A percentile compares a stretch with the other conserved stretches of the same genome.
These are phyloP conservation scores for Aspergillus tamarii DNA, from an alignment of 2,329 filamentous ascomycete genomes.

Conservation along the genomic window DNA sequence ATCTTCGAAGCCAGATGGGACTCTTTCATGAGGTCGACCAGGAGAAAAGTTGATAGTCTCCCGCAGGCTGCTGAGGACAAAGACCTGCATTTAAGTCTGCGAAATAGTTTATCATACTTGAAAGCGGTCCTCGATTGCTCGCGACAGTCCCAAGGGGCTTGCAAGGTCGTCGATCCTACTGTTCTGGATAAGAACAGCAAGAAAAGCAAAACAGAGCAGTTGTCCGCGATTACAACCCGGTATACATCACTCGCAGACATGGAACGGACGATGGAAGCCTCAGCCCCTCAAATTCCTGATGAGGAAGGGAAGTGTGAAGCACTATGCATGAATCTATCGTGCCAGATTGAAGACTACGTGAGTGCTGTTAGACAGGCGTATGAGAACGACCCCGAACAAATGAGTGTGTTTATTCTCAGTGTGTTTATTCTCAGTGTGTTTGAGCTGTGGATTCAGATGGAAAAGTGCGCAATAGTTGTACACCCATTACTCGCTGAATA, in stretches of 20 bases:
- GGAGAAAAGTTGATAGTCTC: conserved; percentile 48
- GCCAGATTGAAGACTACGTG: conserved; percentile 42
- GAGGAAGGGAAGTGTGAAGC: conserved; percentile 4
- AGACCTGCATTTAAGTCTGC: conserved; percentile 43
- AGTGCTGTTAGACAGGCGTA: conserved; percentile 42
- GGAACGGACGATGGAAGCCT: conserved; percentile 13
- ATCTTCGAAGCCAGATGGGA: conserved; percentile 45
- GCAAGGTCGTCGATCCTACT: background rate
- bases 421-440: conserved; percentile 60
- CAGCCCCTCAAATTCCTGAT: background rate
- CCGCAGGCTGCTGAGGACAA: conserved; percentile 37
- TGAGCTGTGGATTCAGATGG: conserved; percentile 62
- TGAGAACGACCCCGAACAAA: conserved; percentile 51
- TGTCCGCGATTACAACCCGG: conserved; percentile 8
- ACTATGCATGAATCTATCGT: conserved; percentile 36
- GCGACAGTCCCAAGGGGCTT: background rate
- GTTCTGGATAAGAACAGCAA: background rate
- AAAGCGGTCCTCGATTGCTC: conserved; percentile 15
- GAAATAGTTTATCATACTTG: conserved; percentile 45
- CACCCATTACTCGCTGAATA: conserved; percentile 57
- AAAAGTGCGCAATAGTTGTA: conserved; percentile 46
- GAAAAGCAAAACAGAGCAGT: conserved; percentile 16
- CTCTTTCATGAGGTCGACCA: conserved; percentile 41
- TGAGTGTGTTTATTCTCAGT: conserved; percentile 57
- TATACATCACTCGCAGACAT: conserved; percentile 20